A percentile compares a stretch with the other conserved stretches of the same genome.
These are phyloP conservation scores for Dryas octopetala DNA, from an alignment of 306 rosid genomes.

Conservation along the genomic window DNA sequence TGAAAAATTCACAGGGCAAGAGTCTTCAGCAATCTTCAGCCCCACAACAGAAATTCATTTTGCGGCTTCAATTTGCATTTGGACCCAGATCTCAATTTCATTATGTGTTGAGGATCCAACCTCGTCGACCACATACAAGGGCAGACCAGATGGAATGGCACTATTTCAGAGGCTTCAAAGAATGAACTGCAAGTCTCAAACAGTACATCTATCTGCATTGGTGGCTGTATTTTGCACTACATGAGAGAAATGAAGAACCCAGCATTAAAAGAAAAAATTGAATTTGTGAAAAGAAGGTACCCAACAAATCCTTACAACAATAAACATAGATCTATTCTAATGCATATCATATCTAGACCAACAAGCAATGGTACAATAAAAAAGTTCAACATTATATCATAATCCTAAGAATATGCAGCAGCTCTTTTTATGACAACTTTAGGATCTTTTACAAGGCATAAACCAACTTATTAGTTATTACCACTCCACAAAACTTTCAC, in stretches of 20 bases:
- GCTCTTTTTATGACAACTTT: too few relatives aligned
- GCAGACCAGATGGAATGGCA: conserved; percentile 3
- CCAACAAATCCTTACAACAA: neutral
- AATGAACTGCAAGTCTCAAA: neutral
- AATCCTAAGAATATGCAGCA: too few relatives aligned
- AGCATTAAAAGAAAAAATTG: too few relatives aligned
- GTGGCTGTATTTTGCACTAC: neutral
- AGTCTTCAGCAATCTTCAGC: neutral
- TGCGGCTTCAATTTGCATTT: conserved; percentile 13
- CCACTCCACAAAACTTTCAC: too few relatives aligned
- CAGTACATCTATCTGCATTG: conserved; percentile 24
- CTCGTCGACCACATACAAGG: neutral
- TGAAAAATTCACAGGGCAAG: conserved; percentile 8
- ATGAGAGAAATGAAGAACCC: neutral
- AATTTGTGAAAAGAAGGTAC: neutral
- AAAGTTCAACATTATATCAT: too few relatives aligned
- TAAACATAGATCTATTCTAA: too few relatives aligned
- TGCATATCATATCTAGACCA: too few relatives aligned
- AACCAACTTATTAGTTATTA: too few relatives aligned
- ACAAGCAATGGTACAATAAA: too few relatives aligned
- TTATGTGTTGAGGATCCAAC: neutral
- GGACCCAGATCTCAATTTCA: conserved; percentile 11
- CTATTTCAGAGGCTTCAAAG: conserved; percentile 1
- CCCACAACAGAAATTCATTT: neutral
- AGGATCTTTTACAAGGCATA: too few relatives aligned